Base-by-base conservation (phyloP, 2,329 filamentous ascomycete species). In the Epichloe sibirici region DNA sequence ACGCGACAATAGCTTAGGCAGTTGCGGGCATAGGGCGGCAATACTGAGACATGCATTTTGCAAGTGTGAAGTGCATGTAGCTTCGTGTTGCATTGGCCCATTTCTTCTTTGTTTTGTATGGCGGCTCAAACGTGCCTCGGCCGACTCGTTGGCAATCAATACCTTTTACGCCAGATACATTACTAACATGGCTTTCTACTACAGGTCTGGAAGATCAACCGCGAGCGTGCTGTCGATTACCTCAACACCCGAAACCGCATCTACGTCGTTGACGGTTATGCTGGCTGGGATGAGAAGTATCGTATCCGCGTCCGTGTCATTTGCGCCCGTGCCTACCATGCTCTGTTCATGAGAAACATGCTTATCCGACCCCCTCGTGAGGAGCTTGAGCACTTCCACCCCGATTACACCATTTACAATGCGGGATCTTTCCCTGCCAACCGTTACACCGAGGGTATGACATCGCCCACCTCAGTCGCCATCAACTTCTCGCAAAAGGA, bases 261-360 rank as follows among this genome's bases (percentile, higher is more conserved):
- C 76, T 98, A 98, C 72, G 93, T 98, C 60, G 80, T 98, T 60
- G 93, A 98, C 70, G 93, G 93, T 59, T 98, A 85, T 69, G 93
- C 93, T 61, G 93, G 93, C 70, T 98, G 93, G 93, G 93, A 98
- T 65, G 86, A 94, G 77, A 90, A 93, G 71, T 98, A 98, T 79
- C 82, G 90, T 61, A 97, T 98, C 75, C 88, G 85, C 65, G 93
- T 98, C 64, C 90, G 93, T 66, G 91, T 98, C 59, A 90, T 98
- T 68, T 98, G 93, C 76, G 93, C 93, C 61, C 90, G 93, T 69
- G 93, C 93, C 72, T 98, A 98, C 81, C 93, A 98, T 81, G 93
- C 93, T 57, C 83, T 98, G 59, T 98, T 98, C 83, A 98, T 98
- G 93, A 88, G 90, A 69, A 98, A 98, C 81, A 98, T 98, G 93